These are phyloP conservation scores for Microsporum audouinii DNA, from an alignment of 2,329 filamentous ascomycete genomes.

Conservation along the genomic window DNA sequence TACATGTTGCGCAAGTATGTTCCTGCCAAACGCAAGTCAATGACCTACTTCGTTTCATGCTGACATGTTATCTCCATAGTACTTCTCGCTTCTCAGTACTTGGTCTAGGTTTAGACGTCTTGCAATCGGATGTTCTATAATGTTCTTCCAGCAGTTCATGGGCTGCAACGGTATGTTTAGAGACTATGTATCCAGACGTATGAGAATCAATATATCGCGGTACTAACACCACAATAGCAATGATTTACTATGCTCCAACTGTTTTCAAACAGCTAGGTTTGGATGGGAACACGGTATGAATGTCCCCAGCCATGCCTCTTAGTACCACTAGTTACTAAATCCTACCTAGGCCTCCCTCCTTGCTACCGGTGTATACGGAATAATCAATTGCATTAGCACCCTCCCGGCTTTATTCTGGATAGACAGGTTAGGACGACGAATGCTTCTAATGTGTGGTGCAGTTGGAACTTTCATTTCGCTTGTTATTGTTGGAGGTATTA, in stretches of 20 bases:
- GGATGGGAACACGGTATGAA: slow-evolving; percentile 22
- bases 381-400: slow-evolving; percentile 29
- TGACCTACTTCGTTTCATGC: background rate
- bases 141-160: slow-evolving; percentile 39
- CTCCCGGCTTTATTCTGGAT: slow-evolving; percentile 27
- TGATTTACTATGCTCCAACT: slow-evolving; percentile 41
- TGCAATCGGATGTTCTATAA: slow-evolving; percentile 30
- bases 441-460: slow-evolving; percentile 28
- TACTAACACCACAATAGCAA: slow-evolving; percentile 18
- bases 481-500: slow-evolving; percentile 27
- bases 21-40: background rate
- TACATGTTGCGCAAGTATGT: slow-evolving; percentile 25
- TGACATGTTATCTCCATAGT: slow-evolving; percentile 15
- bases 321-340: background rate
- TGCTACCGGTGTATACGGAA: slow-evolving; percentile 29
- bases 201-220: too few species aligned
- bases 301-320: background rate
- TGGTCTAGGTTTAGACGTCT: slow-evolving; percentile 29
- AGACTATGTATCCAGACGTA: too few species aligned
- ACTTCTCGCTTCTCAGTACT: slow-evolving; percentile 24
- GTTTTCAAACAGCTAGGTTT: slow-evolving; percentile 38
- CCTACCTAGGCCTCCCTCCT: slow-evolving; percentile 22
- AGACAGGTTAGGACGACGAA: slow-evolving; percentile 25
- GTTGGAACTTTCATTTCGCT: slow-evolving; percentile 27
- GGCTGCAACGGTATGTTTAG: slow-evolving; percentile 32